A percentile compares a stretch with the other conserved stretches of the same genome.
These are phyloP conservation scores for Alternaria triticina DNA, from an alignment of 2,329 filamentous ascomycete species.

Conservation along the genomic window DNA sequence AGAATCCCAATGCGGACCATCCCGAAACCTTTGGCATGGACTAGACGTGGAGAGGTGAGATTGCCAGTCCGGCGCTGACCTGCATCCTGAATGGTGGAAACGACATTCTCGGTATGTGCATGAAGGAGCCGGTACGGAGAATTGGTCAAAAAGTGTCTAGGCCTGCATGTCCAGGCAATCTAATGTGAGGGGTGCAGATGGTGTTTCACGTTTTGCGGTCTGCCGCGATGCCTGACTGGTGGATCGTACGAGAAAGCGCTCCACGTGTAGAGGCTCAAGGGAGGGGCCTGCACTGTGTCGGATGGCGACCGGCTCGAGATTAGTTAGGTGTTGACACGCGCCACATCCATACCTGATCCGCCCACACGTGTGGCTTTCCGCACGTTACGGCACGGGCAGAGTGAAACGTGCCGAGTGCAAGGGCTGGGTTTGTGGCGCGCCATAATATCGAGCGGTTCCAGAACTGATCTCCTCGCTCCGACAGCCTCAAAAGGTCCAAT, in stretches of 20 bases:
- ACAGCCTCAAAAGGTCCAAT: background rate
- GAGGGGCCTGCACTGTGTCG: background rate
- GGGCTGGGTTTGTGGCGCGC: background rate
- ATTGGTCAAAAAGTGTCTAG: constrained; percentile 1
- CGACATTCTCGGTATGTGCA: background rate
- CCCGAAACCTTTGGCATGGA: background rate
- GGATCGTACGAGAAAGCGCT: background rate
- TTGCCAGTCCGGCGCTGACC: background rate
- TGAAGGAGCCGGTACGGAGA: constrained; percentile 8
- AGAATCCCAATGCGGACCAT: background rate
- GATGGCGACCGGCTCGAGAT: background rate
- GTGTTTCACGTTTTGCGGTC: constrained; percentile 1
- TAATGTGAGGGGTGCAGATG: constrained; percentile 1
- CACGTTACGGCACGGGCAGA: background rate
- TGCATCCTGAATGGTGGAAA: constrained; percentile 9
- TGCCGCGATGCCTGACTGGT: constrained; percentile 1
- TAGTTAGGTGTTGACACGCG: background rate
- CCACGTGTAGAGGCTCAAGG: background rate
- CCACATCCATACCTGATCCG: background rate
- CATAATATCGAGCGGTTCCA: background rate
- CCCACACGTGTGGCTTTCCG: background rate
- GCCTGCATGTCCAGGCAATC: background rate
- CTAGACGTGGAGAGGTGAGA: background rate
- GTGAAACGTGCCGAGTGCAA: background rate
- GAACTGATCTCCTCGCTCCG: background rate